Conservation (phyloP, 1,284 basidiomycete genomes). For the Pisolithus thermaeus region DNA sequence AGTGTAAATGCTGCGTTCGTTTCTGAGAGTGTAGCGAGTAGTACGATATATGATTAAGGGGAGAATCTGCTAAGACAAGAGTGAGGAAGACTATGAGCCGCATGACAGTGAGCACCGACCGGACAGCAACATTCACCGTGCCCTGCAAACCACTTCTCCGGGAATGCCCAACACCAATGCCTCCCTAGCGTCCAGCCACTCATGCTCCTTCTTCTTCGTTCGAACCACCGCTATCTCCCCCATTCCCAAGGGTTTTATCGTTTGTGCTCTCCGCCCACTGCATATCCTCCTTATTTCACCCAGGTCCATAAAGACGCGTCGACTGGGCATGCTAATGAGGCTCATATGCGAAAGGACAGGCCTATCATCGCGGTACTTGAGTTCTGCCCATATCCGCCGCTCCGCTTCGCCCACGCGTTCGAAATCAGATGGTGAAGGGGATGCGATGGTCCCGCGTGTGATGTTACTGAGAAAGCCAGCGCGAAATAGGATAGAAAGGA, state of each 20-base stretch:
- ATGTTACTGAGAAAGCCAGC: slow-evolving; percentile 80
- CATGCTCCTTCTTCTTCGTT: slow-evolving; percentile 63
- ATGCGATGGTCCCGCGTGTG: slow-evolving; percentile 70
- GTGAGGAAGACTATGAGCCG: background rate
- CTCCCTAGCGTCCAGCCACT: slow-evolving; percentile 56
- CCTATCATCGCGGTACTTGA: slow-evolving; percentile 84
- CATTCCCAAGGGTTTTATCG: slow-evolving; percentile 69
- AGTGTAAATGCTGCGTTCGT: background rate
- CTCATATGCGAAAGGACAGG: slow-evolving; percentile 60
- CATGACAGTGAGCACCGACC: background rate
- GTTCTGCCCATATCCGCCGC: slow-evolving; percentile 79
- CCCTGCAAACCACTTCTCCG: slow-evolving; percentile 74
- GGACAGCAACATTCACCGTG: slow-evolving; percentile 35
- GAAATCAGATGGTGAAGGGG: slow-evolving; percentile 62
- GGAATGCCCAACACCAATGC: slow-evolving; percentile 54
- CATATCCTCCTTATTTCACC: slow-evolving; percentile 71
- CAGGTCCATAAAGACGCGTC: slow-evolving; percentile 64
- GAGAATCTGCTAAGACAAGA: too few relatives aligned
- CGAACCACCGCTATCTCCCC: slow-evolving; percentile 83
- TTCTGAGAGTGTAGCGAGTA: background rate
- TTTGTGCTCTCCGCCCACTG: slow-evolving; percentile 65
- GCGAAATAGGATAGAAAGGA: slow-evolving; percentile 81
- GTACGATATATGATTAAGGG: background rate
- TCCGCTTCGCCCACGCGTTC: slow-evolving; percentile 49
- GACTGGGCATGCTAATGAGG: slow-evolving; percentile 29